phyloP scores from a whole-genome alignment of 768 basidiomycete species.

The Cubamyces lactineus region DNA sequence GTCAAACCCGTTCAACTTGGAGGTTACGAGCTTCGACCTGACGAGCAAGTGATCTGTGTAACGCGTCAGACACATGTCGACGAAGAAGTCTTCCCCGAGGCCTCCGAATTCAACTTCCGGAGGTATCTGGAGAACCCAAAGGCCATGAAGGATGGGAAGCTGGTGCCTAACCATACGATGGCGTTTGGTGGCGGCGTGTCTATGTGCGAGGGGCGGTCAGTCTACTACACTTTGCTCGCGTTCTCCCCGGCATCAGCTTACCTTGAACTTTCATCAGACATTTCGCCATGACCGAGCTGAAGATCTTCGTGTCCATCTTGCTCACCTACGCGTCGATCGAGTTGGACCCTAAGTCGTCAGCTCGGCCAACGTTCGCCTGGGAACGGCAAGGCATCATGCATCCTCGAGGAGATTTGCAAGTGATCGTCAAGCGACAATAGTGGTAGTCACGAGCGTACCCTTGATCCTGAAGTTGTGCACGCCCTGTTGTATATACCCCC shows the following conservation, averaged over 20 bases:
- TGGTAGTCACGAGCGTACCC: background rate
- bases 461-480: background rate
- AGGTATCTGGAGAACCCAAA: slow-evolving; percentile 22
- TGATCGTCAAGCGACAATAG: slow-evolving; percentile 18
- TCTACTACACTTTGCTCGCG: background rate
- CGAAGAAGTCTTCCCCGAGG: slow-evolving; percentile 25
- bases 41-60: slow-evolving; percentile 28
- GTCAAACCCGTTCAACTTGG: slow-evolving; percentile 21
- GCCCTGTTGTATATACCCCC: background rate
- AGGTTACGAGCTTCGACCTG: slow-evolving; percentile 23
- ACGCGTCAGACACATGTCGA: slow-evolving; percentile 26
- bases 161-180: slow-evolving; percentile 27
- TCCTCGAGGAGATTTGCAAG: slow-evolving; percentile 20
- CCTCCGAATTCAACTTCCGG: slow-evolving; percentile 19
- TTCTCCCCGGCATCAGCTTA: background rate
- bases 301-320: slow-evolving; percentile 24
- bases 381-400: slow-evolving; percentile 26
- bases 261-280: slow-evolving; percentile 12
- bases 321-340: slow-evolving; percentile 23
- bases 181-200: slow-evolving; percentile 35
- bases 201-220: slow-evolving; percentile 34
- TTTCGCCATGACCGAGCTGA: slow-evolving; percentile 31
- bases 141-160: slow-evolving; percentile 21
- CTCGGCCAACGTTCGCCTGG: slow-evolving; percentile 10
- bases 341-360: slow-evolving; percentile 19